phyloP scores from a whole-genome alignment of 106 monocot species.

The Triglochin maritima region DNA sequence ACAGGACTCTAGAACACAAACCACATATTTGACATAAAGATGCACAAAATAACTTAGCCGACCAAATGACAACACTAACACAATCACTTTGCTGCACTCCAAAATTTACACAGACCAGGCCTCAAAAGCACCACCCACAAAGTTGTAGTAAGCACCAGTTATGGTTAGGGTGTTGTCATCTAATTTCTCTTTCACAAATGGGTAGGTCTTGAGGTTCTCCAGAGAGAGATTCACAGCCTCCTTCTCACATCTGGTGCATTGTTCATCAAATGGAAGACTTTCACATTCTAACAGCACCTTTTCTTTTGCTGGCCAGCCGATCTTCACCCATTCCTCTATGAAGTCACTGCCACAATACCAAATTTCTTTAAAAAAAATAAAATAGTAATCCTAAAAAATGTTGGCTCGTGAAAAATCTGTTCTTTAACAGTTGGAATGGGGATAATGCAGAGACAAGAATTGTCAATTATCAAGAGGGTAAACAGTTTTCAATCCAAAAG shows the following conservation, averaged over 20 bases:
- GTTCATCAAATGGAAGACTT: not conserved
- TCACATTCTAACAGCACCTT: not conserved
- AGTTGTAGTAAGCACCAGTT: conserved; percentile 20
- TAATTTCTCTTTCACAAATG: conserved; percentile 18
- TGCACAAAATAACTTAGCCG: too few species aligned
- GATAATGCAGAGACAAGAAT: too few species aligned
- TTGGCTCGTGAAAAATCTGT: too few species aligned
- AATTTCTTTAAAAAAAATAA: not conserved
- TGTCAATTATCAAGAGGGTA: too few species aligned
- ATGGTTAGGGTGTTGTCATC: conserved; percentile 14
- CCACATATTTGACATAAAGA: too few species aligned
- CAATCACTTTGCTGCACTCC: too few species aligned
- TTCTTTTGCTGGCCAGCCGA: conserved; percentile 1
- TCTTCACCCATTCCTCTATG: conserved; percentile 18
- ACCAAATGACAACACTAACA: too few species aligned
- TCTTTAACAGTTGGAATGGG: too few species aligned
- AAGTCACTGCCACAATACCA: conserved; percentile 4
- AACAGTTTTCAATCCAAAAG: too few species aligned
- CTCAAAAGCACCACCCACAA: conserved; percentile 16
- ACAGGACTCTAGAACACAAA: too few species aligned
- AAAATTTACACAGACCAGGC: conserved; percentile 1
- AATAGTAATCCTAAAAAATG: not conserved
- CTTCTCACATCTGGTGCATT: conserved; percentile 14
- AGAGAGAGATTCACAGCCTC: conserved; percentile 27
- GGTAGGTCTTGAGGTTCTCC: conserved; percentile 23